phyloP scores from a whole-genome alignment of 2,329 filamentous ascomycete species.

The Westerdykella ornata region DNA sequence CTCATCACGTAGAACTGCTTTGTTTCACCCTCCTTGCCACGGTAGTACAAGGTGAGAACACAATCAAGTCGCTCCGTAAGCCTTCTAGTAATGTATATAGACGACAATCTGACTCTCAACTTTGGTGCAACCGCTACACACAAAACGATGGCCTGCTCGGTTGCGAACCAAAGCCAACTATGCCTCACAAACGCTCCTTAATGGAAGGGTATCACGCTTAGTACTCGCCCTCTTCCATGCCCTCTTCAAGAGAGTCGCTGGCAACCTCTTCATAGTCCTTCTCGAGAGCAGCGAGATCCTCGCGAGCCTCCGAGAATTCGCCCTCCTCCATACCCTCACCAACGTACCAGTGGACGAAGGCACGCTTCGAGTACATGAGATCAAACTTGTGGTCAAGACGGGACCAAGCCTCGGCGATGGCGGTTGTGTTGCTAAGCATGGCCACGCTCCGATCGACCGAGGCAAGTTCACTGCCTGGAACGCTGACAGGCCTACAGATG shows the following conservation, averaged over 20 bases:
- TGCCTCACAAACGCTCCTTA: slow-evolving; percentile 9
- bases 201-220: slow-evolving; percentile 30
- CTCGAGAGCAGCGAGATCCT: slow-evolving; percentile 78
- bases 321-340: slow-evolving; percentile 91
- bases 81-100: neutral
- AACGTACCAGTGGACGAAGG: slow-evolving; percentile 73
- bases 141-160: neutral
- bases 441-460: slow-evolving; percentile 94
- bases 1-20: no score
- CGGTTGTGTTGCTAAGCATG: slow-evolving; percentile 70
- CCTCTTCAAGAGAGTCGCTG: slow-evolving; percentile 57
- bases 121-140: neutral
- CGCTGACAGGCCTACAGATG: slow-evolving; percentile 77
- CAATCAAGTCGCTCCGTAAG: neutral
- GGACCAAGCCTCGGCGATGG: slow-evolving; percentile 67
- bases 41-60: neutral
- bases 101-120: no score
- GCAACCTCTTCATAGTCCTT: slow-evolving; percentile 85
- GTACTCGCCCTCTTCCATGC: slow-evolving; percentile 49
- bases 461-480: slow-evolving; percentile 93
- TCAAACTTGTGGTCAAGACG: slow-evolving; percentile 69
- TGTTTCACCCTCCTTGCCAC: no score
- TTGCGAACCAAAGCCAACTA: slow-evolving; percentile 11
- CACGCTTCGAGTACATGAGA: slow-evolving; percentile 72
- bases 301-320: slow-evolving; percentile 80